Base-by-base conservation (phyloP, 2,329 filamentous ascomycete genomes). In the Epichloe scottii region DNA sequence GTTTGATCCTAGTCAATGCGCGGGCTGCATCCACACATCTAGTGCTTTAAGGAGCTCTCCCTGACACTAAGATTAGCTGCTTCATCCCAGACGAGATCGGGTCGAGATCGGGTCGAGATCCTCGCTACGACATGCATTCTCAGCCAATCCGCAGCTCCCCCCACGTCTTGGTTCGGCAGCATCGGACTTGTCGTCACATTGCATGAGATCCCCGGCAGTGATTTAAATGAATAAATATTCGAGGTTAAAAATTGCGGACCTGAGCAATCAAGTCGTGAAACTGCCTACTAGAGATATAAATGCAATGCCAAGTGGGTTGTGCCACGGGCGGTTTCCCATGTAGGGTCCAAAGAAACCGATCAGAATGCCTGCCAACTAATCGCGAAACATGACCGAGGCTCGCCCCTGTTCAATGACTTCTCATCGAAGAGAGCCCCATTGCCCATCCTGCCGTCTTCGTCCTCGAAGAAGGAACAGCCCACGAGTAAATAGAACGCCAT, bases 301-400 rank as follows among this genome's bases (percentile, higher is more conserved):
- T 30, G 40, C 21, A 15, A 30, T 26, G 46, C 46, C 41, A 38
- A 21, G 51, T 52, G 51, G 46, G 46, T 49, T 52, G 46, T 52
- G 46, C 42, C 46, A 52, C 46, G 41, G 51, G 51, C 51, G 19
- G 30, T 46, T 46, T 44, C 40, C 50, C 50, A 21, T 35, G 17
- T n/a, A 43, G 39, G 40, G 12, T 23, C 26, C 39, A 34, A 21
- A 48, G 33, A 46, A 38, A 23, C 40, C 21, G 10, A 44, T 44
- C 26, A 33, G 12, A 44, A 42, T 40, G 41, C 50, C 33, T 19
- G 10, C 14, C 14, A 11, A 42, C n/a, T 19, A 37, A 42, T 11
- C 14, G 19, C 19, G 30, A 19, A 30, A 48, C 17, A 17, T 41
- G 26, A 15, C 19, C n/a, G n/a, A 11, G 26, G 8, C 11, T 7